Conservation (phyloP, 805 yeast genomes). For the Torulaspora gathmanii region DNA sequence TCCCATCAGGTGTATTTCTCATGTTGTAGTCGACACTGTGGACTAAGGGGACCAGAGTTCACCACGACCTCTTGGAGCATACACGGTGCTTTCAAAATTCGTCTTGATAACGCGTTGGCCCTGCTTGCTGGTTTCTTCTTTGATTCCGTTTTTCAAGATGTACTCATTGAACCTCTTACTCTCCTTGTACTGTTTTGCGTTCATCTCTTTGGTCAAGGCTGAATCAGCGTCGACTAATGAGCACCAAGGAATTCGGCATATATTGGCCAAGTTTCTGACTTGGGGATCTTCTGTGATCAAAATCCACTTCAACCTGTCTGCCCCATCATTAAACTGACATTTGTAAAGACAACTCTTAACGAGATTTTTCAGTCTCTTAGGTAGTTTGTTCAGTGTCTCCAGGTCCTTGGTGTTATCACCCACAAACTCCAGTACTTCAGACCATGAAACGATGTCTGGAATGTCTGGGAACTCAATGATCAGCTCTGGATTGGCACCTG, state of each 20-base stretch:
- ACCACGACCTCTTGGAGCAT: conserved; percentile 60
- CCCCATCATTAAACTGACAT: conserved; percentile 40
- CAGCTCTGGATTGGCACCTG: conserved; percentile 22
- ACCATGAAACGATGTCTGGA: conserved; percentile 26
- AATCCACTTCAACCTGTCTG: conserved; percentile 45
- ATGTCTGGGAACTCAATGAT: conserved; percentile 48
- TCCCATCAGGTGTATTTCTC: too few species aligned
- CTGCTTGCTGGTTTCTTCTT: conserved; percentile 16
- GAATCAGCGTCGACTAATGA: conserved; percentile 32
- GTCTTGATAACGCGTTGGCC: conserved; percentile 41
- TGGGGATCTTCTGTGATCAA: conserved; percentile 57
- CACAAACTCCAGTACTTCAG: conserved; percentile 20
- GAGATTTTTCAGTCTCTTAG: conserved; percentile 49
- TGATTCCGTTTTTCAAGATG: conserved; percentile 20
- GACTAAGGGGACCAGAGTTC: conserved; percentile 52
- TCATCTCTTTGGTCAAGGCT: conserved; percentile 24
- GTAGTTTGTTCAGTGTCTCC: conserved; percentile 36
- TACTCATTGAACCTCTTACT: conserved; percentile 25
- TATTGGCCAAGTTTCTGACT: conserved; percentile 53
- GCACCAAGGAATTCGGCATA: conserved; percentile 47
- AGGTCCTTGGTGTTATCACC: conserved; percentile 8
- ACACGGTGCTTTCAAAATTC: conserved; percentile 44
- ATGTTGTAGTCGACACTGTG: background rate
- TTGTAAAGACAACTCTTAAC: conserved; percentile 57
- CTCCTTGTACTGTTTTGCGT: conserved; percentile 23